Conservation (phyloP, 805 yeast genomes). For the Cyberlindnera misumaiensis region DNA sequence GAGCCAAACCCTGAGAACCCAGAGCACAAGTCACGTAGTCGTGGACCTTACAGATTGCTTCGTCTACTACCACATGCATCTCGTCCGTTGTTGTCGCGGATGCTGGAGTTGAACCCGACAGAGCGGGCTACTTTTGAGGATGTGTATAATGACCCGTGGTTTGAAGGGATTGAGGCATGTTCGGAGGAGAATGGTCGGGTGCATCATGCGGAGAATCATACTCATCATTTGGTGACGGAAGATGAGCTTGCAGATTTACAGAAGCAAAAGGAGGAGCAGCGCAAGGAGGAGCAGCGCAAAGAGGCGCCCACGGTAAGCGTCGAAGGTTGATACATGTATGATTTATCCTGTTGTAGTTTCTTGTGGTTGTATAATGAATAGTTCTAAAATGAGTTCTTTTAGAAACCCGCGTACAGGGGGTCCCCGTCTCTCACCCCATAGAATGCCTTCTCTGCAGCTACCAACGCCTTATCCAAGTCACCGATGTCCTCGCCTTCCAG, state of each 20-base stretch:
- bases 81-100: conserved; percentile 51
- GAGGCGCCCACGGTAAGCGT: conserved; percentile 10
- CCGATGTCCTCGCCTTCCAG: conserved; percentile 5
- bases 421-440: conserved; percentile 3
- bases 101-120: conserved; percentile 57
- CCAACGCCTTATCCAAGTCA: conserved; percentile 4
- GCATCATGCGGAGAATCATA: conserved; percentile 35
- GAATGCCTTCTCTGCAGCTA: conserved; percentile 4
- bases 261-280: conserved; percentile 27
- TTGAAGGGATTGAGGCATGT: conserved; percentile 51
- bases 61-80: conserved; percentile 65
- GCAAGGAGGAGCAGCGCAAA: conserved; percentile 20
- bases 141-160: conserved; percentile 52
- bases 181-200: conserved; percentile 21
- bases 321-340: conserved; percentile 3
- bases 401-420: not conserved
- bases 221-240: conserved; percentile 64
- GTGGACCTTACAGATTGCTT: conserved; percentile 69
- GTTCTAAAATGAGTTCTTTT: no score
- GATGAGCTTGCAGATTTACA: conserved; percentile 45
- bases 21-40: conserved; percentile 34
- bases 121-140: conserved; percentile 54
- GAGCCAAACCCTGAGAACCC: conserved; percentile 24
- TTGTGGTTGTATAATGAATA: no score
- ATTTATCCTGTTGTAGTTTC: no score